Conservation (phyloP, 148 eudicot genomes). For the Pharnaceum exiguum region DNA sequence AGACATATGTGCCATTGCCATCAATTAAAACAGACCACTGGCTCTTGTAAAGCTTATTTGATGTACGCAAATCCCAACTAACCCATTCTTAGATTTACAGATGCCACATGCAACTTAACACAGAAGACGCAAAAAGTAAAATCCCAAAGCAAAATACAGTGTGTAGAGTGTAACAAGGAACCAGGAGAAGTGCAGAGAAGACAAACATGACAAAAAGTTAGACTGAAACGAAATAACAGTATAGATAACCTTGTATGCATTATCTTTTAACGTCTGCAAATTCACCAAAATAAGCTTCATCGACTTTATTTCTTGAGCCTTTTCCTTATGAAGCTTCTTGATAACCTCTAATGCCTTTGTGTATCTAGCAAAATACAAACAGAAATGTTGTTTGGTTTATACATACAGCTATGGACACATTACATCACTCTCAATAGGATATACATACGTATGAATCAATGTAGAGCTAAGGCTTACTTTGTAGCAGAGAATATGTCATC, state of each 20-base stretch:
- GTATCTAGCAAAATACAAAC: conserved; percentile 45
- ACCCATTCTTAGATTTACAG: no score
- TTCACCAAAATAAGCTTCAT: conserved; percentile 84
- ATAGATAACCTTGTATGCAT: conserved; percentile 72
- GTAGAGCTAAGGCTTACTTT: conserved; percentile 35
- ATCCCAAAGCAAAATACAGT: not conserved
- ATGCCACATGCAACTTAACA: no score
- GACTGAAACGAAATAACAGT: conserved; percentile 6
- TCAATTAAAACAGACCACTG: no score
- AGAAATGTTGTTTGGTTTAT: not conserved
- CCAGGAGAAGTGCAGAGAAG: not conserved
- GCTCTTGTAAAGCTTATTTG: no score
- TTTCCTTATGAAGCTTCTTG: conserved; percentile 98
- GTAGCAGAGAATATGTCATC: conserved; percentile 99
- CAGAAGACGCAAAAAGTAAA: no score
- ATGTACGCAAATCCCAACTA: no score
- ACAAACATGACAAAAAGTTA: not conserved
- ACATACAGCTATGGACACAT: conserved; percentile 15
- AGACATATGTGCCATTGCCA: no score
- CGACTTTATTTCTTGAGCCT: conserved; percentile 90
- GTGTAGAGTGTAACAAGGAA: not conserved
- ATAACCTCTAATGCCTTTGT: conserved; percentile 98
- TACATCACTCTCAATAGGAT: conserved; percentile 2
- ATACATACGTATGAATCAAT: not conserved
- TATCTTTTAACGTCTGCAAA: conserved; percentile 90